These are phyloP conservation scores for Biscogniauxia marginata DNA, from an alignment of 2,329 filamentous ascomycete species.

Conservation along the genomic window DNA sequence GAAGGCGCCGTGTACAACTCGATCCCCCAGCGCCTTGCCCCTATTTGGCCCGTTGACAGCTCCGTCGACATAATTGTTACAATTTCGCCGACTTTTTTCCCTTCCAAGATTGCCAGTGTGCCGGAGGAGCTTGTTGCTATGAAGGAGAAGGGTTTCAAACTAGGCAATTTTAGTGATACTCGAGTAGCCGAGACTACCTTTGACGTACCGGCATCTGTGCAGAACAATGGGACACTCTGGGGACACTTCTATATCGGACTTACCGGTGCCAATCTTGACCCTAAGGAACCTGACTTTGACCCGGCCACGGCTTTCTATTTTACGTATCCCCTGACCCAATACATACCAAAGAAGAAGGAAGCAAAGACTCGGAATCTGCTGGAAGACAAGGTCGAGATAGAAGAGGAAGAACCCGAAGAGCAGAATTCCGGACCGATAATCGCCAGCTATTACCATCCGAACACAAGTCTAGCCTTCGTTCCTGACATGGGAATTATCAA, in stretches of 20 bases:
- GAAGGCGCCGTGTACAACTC: conserved; percentile 62
- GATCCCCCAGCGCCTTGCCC: conserved; percentile 71
- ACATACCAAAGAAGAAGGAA: conserved; percentile 86
- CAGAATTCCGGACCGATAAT: conserved; percentile 65
- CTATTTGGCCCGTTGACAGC: conserved; percentile 83
- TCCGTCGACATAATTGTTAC: conserved; percentile 82
- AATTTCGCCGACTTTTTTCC: conserved; percentile 71
- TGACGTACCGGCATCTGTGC: conserved; percentile 72
- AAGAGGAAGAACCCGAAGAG: conserved; percentile 49
- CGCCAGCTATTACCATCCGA: conserved; percentile 89
- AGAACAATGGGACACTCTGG: conserved; percentile 91
- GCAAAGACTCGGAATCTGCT: conserved; percentile 86
- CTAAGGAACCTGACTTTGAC: conserved; percentile 69
- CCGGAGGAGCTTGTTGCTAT: conserved; percentile 70
- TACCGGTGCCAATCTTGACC: conserved; percentile 73
- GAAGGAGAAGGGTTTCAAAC: conserved; percentile 74
- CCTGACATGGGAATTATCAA: conserved; percentile 72
- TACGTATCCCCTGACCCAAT: conserved; percentile 80
- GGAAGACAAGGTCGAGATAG: conserved; percentile 50
- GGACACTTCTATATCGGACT: conserved; percentile 90
- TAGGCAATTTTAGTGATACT: conserved; percentile 77
- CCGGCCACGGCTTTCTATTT: conserved; percentile 78
- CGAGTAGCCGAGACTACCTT: conserved; percentile 77
- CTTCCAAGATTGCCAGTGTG: conserved; percentile 64
- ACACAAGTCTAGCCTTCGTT: conserved; percentile 85